A percentile compares a stretch with the other conserved stretches of the same genome.
Evolutionary conservation across 495 filamentous ascomycete species (phyloP).

Genomic region (Xylaria palmicola): DNA sequence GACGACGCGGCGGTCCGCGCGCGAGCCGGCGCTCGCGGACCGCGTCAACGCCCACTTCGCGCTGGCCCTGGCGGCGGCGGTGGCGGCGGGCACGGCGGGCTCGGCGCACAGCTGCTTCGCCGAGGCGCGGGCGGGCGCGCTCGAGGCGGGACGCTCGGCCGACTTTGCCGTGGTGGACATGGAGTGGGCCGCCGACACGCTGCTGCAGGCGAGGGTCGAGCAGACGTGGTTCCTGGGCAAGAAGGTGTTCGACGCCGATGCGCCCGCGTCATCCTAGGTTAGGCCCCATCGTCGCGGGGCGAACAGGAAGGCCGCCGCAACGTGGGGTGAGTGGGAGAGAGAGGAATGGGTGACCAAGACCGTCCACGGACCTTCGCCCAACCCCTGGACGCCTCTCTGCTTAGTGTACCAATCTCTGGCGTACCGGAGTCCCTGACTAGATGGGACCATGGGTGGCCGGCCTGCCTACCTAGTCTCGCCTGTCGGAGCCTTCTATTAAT

Average conservation of each 20-base stretch:
- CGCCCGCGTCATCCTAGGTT: constrained; percentile 1
- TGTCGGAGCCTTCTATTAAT: too few species aligned
- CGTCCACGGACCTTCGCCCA: background rate
- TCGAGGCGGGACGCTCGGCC: constrained; percentile 51
- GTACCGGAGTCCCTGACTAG: too few species aligned
- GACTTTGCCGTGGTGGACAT: constrained; percentile 61
- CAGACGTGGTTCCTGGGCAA: constrained; percentile 58
- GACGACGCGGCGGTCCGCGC: constrained; percentile 55
- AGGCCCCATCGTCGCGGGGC: background rate
- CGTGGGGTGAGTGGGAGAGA: background rate
- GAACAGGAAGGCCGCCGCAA: constrained; percentile 7
- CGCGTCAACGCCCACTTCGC: constrained; percentile 55
- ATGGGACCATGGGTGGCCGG: too few species aligned
- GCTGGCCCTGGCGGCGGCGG: constrained; percentile 49
- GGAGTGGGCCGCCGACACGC: constrained; percentile 50
- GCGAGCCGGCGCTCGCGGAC: constrained; percentile 47
- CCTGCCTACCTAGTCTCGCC: too few species aligned
- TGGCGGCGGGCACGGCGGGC: constrained; percentile 56
- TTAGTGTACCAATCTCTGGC: background rate
- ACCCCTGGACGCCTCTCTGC: background rate
- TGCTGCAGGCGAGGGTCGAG: constrained; percentile 50
- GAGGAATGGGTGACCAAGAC: background rate
- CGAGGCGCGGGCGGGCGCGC: constrained; percentile 49
- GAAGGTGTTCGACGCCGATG: constrained; percentile 42
- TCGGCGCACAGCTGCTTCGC: constrained; percentile 60